These are phyloP conservation scores for Zea mays DNA, from an alignment of 176 grass and related monocot genomes.

Conservation along the genomic window DNA sequence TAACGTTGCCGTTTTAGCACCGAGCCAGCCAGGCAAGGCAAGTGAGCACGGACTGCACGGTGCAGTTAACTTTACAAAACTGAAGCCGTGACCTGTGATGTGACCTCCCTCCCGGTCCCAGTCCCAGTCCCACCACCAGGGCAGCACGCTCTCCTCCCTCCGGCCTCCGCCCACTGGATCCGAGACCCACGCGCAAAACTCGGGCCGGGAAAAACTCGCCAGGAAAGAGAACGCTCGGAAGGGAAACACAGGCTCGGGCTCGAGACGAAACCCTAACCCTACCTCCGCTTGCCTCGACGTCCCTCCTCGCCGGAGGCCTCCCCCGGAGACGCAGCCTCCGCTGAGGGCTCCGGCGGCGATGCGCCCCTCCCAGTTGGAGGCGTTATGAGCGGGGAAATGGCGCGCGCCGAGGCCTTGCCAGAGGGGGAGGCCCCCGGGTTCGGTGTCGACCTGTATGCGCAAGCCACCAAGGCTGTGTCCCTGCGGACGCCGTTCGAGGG, in stretches of 20 bases:
- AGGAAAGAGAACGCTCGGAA: constrained; percentile 42
- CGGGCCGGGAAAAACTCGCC: constrained; percentile 47
- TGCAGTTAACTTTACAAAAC: constrained; percentile 31
- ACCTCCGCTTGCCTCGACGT: constrained; percentile 29
- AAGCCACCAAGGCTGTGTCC: constrained; percentile 76
- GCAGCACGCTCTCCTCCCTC: not conserved
- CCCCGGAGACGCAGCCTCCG: not conserved
- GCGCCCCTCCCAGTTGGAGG: constrained; percentile 23
- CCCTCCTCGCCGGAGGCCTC: constrained; percentile 37
- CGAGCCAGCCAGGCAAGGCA: not conserved
- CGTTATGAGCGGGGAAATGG: constrained; percentile 58
- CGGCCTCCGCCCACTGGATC: constrained; percentile 53
- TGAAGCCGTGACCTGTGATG: constrained; percentile 31
- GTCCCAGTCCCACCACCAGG: not conserved
- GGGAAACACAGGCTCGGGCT: constrained; percentile 26
- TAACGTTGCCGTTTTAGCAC: not conserved
- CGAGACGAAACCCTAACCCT: constrained; percentile 93
- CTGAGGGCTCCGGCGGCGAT: constrained; percentile 46
- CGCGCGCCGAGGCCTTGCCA: constrained; percentile 45
- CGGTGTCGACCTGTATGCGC: constrained; percentile 56
- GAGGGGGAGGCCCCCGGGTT: constrained; percentile 32
- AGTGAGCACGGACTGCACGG: not conserved
- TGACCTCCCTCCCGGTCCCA: not conserved
- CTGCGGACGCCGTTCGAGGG: constrained; percentile 76
- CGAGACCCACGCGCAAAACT: constrained; percentile 65